Evolutionary conservation across 345 rosid genomes (phyloP).

Genomic region (Raphanus raphanistrum): DNA sequence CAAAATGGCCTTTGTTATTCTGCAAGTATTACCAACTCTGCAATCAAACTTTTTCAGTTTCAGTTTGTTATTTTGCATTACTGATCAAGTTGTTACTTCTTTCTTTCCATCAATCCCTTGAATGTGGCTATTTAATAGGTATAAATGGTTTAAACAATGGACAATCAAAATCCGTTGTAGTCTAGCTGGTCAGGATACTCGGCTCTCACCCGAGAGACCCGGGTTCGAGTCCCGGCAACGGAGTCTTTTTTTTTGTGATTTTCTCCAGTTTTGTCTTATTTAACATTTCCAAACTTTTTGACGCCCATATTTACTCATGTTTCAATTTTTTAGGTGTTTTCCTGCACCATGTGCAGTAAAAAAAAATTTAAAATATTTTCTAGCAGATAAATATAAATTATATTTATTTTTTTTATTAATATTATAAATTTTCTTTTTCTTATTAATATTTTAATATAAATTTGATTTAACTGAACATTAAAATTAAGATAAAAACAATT

Average conservation of each 20-base stretch:
- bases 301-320: background rate
- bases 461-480: too few species aligned
- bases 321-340: too few species aligned
- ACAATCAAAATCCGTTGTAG: conserved; percentile 26
- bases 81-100: background rate
- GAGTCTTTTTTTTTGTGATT: conserved; percentile 27
- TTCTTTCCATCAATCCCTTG: background rate
- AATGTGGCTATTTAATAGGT: background rate
- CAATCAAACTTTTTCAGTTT: background rate
- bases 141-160: background rate
- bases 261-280: background rate
- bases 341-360: too few species aligned
- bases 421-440: too few species aligned
- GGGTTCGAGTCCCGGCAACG: conserved; percentile 73
- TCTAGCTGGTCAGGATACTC: conserved; percentile 70
- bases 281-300: background rate
- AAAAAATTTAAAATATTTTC: too few species aligned
- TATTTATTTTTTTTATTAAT: too few species aligned
- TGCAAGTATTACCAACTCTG: background rate
- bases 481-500: too few species aligned
- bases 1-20: background rate
- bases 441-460: too few species aligned
- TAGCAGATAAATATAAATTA: too few species aligned
- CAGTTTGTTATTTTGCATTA: background rate
- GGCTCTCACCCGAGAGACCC: conserved; percentile 79